These are phyloP conservation scores for Metarhizium humberi DNA, from an alignment of 2,329 filamentous ascomycete species.

Conservation along the genomic window DNA sequence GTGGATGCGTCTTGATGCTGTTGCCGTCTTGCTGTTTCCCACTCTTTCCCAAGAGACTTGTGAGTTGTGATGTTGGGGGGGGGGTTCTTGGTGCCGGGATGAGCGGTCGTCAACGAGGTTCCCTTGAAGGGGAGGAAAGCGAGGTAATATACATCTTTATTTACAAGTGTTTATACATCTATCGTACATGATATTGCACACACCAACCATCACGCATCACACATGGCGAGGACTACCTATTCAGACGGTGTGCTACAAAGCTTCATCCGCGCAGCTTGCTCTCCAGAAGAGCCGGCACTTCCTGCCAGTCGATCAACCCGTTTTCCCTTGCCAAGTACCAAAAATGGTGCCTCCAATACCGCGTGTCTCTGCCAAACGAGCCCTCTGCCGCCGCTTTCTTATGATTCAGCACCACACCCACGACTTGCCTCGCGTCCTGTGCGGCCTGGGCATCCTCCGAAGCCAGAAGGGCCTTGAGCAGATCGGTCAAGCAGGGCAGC, in stretches of 20 bases:
- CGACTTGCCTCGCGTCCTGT: conserved; percentile 22
- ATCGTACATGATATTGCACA: neutral
- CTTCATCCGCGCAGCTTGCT: conserved; percentile 5
- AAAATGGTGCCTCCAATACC: conserved; percentile 40
- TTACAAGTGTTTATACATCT: no score
- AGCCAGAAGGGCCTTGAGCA: conserved; percentile 27
- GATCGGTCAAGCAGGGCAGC: conserved; percentile 31
- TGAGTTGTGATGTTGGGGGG: no score
- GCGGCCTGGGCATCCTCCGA: conserved; percentile 13
- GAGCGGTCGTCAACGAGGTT: no score
- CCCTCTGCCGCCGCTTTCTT: conserved; percentile 12
- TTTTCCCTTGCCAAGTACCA: conserved; percentile 36
- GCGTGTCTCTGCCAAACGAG: conserved; percentile 10
- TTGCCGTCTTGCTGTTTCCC: neutral
- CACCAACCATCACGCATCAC: neutral
- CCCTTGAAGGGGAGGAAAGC: no score
- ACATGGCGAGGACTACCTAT: neutral
- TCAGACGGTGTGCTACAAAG: neutral
- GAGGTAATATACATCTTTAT: no score
- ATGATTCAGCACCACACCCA: conserved; percentile 19
- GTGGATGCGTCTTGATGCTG: conserved; percentile 21
- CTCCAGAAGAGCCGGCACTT: conserved; percentile 13
- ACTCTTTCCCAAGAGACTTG: no score
- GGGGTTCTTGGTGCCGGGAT: no score
- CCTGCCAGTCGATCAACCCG: conserved; percentile 23